Percentiles rank a stretch among this genome's conserved stretches.
phyloP scores from a whole-genome alignment of 441 rosid species.

The Bruguiera hainesii region DNA sequence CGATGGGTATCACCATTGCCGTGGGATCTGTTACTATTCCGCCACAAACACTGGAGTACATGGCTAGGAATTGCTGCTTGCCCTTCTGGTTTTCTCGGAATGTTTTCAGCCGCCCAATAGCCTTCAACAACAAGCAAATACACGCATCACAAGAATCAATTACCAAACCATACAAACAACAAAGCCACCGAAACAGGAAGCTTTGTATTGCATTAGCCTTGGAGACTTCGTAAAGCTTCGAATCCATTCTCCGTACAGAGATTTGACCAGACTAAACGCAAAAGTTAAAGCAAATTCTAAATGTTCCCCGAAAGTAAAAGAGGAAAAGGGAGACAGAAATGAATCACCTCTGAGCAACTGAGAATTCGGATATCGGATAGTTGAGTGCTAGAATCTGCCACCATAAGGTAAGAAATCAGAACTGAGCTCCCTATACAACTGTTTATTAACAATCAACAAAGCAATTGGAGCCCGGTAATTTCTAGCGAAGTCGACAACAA shows the following conservation, averaged over 20 bases:
- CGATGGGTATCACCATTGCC: constrained; percentile 85
- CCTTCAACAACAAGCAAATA: constrained; percentile 36
- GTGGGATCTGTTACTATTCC: constrained; percentile 73
- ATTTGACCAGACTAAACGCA: not conserved
- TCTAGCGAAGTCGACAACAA: too few species aligned
- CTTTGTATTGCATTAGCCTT: too few species aligned
- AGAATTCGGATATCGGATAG: constrained; percentile 49
- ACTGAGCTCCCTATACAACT: not conserved
- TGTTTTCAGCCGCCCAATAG: constrained; percentile 50
- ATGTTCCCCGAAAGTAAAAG: not conserved
- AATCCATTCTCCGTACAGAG: constrained; percentile 1
- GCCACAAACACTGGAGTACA: constrained; percentile 83
- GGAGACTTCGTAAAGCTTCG: not conserved
- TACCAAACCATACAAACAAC: not conserved
- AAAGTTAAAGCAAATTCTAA: not conserved
- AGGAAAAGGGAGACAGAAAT: constrained; percentile 1
- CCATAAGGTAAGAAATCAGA: not conserved
- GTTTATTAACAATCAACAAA: too few species aligned
- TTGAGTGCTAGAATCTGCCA: constrained; percentile 40
- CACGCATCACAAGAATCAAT: not conserved
- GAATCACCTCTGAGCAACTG: constrained; percentile 53
- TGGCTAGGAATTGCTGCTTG: constrained; percentile 59
- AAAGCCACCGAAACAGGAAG: not conserved
- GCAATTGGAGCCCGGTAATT: too few species aligned
- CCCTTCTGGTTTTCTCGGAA: constrained; percentile 39